These are phyloP conservation scores for Nemania abortiva DNA, from an alignment of 2,329 filamentous ascomycete species.

Conservation along the genomic window DNA sequence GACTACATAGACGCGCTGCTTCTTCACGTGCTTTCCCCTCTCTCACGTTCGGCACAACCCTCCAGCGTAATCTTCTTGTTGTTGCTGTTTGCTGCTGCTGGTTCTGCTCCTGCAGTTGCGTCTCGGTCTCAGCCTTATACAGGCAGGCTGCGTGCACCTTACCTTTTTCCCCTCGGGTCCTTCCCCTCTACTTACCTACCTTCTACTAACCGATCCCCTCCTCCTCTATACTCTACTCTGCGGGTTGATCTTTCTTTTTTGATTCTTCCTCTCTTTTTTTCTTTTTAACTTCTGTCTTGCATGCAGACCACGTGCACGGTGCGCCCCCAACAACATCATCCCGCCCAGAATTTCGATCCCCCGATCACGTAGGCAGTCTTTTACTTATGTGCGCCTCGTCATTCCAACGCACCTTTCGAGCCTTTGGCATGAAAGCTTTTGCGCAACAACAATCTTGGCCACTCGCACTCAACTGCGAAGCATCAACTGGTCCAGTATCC, in stretches of 20 bases:
- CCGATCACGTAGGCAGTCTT: conserved; percentile 4
- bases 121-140: conserved; percentile 31
- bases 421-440: conserved; percentile 34
- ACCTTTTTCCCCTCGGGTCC: neutral
- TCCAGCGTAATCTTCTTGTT: neutral
- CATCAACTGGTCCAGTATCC: conserved; percentile 17
- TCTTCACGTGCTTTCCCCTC: conserved; percentile 31
- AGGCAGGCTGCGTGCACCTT: conserved; percentile 12
- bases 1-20: conserved; percentile 5
- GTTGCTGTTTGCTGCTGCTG: neutral
- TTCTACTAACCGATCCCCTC: neutral
- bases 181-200: neutral
- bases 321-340: neutral
- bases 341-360: neutral
- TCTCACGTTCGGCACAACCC: conserved; percentile 9
- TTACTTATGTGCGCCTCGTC: conserved; percentile 35
- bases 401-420: conserved; percentile 24
- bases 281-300: neutral
- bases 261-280: neutral
- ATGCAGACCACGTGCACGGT: neutral
- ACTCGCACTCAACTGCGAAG: conserved; percentile 14
- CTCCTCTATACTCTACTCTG: neutral
- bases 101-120: neutral
- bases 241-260: neutral
- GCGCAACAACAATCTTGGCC: conserved; percentile 14